phyloP scores from a whole-genome alignment of 192 early-diverging fungal genomes.

The Mortierella claussenii region DNA sequence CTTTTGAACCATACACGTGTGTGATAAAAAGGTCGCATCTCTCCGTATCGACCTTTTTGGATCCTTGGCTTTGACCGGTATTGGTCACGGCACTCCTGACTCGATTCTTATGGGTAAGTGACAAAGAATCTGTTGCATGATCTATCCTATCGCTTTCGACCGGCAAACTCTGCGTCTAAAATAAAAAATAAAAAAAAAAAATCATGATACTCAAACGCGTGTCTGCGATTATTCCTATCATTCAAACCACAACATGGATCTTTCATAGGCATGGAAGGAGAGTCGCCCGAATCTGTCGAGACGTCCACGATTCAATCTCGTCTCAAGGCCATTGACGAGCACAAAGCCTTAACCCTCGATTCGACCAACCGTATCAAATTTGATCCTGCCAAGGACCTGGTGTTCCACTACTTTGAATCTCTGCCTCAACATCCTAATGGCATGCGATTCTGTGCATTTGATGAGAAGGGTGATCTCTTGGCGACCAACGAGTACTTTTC shows the following conservation, averaged over 20 bases:
- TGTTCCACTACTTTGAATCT: constrained; percentile 89
- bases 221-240: too few species aligned
- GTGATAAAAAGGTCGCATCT: constrained; percentile 61
- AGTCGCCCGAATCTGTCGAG: constrained; percentile 85
- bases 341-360: constrained; percentile 76
- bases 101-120: constrained; percentile 78
- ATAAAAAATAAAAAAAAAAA: background rate
- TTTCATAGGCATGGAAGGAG: constrained; percentile 89
- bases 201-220: background rate
- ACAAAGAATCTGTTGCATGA: background rate
- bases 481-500: constrained; percentile 97
- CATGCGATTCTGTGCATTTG: constrained; percentile 92
- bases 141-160: background rate
- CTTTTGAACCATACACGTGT: too few species aligned
- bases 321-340: constrained; percentile 78
- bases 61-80: constrained; percentile 92
- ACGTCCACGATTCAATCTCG: constrained; percentile 82
- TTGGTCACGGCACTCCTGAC: constrained; percentile 95
- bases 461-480: constrained; percentile 77
- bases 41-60: constrained; percentile 92
- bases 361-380: constrained; percentile 84
- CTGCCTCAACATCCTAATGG: constrained; percentile 97
- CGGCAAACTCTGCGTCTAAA: background rate
- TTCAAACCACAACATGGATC: too few species aligned
- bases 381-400: constrained; percentile 82